Evolutionary conservation across 768 basidiomycete species (phyloP), one percentile per base, ranked within the genome.

Genomic region (Suillus tomentosus): DNA sequence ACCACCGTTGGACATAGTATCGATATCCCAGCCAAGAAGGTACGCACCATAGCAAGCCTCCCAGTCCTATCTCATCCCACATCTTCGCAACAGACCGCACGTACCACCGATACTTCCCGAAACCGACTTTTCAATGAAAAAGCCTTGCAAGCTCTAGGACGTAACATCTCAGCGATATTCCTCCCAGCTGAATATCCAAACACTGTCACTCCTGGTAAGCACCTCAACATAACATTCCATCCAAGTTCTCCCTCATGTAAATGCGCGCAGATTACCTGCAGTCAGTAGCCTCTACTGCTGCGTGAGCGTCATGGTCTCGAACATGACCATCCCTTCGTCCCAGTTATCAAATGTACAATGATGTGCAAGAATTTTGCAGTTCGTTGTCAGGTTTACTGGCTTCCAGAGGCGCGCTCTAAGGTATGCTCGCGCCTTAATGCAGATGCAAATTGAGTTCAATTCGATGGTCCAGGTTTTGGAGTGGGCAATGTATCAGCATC

Each of bases 401-500:
- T 1, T 89, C 88, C 8, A 79, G 89, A 66, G 88, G 89, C 17
- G 82, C 87, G 3, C 76, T 91, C 7, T 86, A 90, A 81, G 89
- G 88, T 87, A 56, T 39, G 50, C 63, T 27, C 7, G 22, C 6
- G 6, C 27, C 8, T 11, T 11, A 14, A n/a, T 54, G n/a, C 55
- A 37, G 7, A 24, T n/a, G 15, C 3, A n/a, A 61, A 39, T 13
- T 43, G 62, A 36, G 62, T 27, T 43, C 5, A 34, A 27, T 10
- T 17, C 15, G 2, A 17, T 15, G n/a, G 1, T 50, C 19, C 65
- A 87, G 88, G 87, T 40, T 84, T 87, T 64, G 89, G 89, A 5
- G 88, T 90, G n/a, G 89, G 89, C 0, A 80, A 89, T 62, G 81
- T 87, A 6, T 83, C 84, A 13, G 87, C 85, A 5, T 86, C 87